Conservation (phyloP, 208 protist species). For the Kentomonas sorsogonicus region DNA sequence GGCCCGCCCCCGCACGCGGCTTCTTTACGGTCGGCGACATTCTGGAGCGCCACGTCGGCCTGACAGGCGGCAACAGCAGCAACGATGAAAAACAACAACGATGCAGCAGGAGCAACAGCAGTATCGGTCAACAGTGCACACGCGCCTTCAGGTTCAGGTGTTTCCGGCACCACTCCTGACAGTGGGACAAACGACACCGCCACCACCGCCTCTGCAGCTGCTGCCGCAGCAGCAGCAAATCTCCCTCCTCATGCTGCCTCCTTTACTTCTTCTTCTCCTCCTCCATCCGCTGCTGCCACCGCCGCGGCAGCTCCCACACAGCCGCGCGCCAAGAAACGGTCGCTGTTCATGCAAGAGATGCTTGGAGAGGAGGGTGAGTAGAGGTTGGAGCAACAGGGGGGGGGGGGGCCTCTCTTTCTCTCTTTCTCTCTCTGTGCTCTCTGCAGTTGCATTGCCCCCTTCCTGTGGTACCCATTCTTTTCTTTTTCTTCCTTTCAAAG, state of each 20-base stretch:
- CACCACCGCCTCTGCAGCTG: background rate
- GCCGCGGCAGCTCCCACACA: no score
- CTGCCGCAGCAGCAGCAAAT: no score
- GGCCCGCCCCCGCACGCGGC: slow-evolving; percentile 15
- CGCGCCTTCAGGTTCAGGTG: no score
- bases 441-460: background rate
- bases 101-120: no score
- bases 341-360: slow-evolving; percentile 19
- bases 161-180: no score
- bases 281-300: background rate
- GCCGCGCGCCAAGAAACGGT: slow-evolving; percentile 10
- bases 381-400: background rate
- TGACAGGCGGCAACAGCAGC: no score
- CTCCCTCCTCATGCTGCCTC: no score
- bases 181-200: background rate
- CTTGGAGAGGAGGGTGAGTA: slow-evolving; percentile 13
- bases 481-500: slow-evolving; percentile 6
- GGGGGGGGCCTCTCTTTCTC: no score
- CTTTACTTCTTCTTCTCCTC: no score
- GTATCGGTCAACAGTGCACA: no score
- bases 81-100: no score
- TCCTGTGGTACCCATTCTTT: no score
- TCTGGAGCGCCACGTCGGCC: slow-evolving; percentile 51
- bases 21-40: slow-evolving; percentile 42
- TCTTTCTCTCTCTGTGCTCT: background rate